Evolutionary conservation across 257 asterid species (phyloP).

Genomic region (Nicotiana otophora): DNA sequence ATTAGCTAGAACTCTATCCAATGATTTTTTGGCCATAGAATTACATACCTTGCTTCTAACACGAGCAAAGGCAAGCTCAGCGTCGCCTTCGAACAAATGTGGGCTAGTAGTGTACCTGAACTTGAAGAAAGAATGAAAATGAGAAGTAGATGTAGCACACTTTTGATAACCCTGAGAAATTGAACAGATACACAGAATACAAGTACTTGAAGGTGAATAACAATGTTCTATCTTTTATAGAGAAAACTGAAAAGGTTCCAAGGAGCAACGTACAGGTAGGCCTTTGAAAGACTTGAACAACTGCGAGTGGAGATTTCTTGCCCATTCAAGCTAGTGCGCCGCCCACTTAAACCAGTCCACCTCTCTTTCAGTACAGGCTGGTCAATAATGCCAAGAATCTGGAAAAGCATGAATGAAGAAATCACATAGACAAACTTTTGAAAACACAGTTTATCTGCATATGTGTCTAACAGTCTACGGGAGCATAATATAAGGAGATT

Average conservation of each 20-base stretch:
- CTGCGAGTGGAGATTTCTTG: slow-evolving; percentile 65
- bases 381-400: slow-evolving; percentile 93
- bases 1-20: neutral
- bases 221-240: neutral
- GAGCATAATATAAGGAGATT: neutral
- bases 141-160: slow-evolving; percentile 10
- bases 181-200: neutral
- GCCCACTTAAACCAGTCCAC: slow-evolving; percentile 80
- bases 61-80: slow-evolving; percentile 81
- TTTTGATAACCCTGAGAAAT: neutral
- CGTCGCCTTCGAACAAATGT: slow-evolving; percentile 79
- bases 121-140: neutral
- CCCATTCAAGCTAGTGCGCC: slow-evolving; percentile 73
- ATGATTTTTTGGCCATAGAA: neutral
- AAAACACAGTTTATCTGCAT: neutral
- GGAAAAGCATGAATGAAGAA: slow-evolving; percentile 3
- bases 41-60: slow-evolving; percentile 67
- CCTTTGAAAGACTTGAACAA: slow-evolving; percentile 76
- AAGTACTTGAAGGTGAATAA: neutral
- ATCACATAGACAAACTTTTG: neutral
- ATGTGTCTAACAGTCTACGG: neutral
- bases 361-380: slow-evolving; percentile 94
- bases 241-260: neutral
- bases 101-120: slow-evolving; percentile 98
- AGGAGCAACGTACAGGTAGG: slow-evolving; percentile 61